phyloP scores from a whole-genome alignment of 2,329 filamentous ascomycete genomes.

The Cordyceps javanica region DNA sequence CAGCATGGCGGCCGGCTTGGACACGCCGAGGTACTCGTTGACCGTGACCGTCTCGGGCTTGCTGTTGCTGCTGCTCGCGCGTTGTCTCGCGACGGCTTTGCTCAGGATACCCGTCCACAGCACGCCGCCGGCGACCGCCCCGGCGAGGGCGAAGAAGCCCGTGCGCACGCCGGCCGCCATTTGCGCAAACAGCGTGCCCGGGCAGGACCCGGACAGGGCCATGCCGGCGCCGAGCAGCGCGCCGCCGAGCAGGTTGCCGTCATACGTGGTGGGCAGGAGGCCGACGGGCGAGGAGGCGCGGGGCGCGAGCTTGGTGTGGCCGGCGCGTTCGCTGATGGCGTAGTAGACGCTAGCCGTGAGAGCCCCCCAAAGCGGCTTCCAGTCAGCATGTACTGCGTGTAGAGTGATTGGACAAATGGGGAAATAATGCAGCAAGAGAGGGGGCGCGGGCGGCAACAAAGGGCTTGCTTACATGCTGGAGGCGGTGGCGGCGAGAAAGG shows the following conservation, averaged over 20 bases:
- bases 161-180: conserved; percentile 46
- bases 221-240: conserved; percentile 58
- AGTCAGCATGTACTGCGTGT: too few relatives aligned
- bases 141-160: conserved; percentile 46
- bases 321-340: conserved; percentile 36
- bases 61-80: conserved; percentile 18
- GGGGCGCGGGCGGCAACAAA: background rate
- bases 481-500: conserved; percentile 57
- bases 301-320: conserved; percentile 38
- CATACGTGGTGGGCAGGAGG: conserved; percentile 48
- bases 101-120: conserved; percentile 41
- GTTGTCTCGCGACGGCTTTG: conserved; percentile 25
- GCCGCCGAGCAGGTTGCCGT: conserved; percentile 61
- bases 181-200: conserved; percentile 59
- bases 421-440: too few relatives aligned
- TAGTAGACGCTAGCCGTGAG: conserved; percentile 42
- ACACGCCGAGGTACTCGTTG: conserved; percentile 34
- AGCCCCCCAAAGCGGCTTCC: too few relatives aligned
- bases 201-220: conserved; percentile 59
- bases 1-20: conserved; percentile 30
- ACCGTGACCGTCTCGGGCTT: conserved; percentile 29
- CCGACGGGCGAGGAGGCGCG: conserved; percentile 46
- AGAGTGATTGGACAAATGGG: background rate
- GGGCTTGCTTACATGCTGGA: conserved; percentile 55
- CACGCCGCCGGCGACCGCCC: conserved; percentile 50